Conservation (phyloP, 495 filamentous ascomycete species). For the Filosporella fistucella region DNA sequence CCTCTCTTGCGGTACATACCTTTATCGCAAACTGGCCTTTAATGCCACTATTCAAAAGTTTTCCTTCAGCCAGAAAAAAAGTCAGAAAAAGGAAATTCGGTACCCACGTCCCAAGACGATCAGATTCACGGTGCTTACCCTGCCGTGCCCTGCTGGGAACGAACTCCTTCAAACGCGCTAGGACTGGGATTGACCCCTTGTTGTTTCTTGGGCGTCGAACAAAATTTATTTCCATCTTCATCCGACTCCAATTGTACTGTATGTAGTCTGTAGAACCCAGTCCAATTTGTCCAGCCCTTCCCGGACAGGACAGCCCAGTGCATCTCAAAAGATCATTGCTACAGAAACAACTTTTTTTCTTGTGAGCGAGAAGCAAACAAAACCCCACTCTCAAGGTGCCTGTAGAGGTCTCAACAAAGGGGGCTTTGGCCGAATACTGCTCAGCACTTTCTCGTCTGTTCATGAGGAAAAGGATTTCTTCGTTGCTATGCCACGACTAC, state of each 20-base stretch:
- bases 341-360: conserved; percentile 1
- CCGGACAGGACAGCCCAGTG: background rate
- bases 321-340: background rate
- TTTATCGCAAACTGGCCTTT: background rate
- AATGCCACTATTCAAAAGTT: too few relatives aligned
- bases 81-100: background rate
- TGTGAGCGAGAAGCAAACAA: conserved; percentile 13
- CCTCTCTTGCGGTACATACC: background rate
- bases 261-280: background rate
- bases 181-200: conserved; percentile 9
- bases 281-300: background rate
- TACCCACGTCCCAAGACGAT: background rate
- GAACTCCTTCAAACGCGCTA: conserved; percentile 19
- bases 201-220: background rate
- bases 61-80: too few relatives aligned
- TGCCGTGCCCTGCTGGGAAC: background rate
- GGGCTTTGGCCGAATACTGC: background rate
- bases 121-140: conserved; percentile 5
- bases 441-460: background rate
- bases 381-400: background rate
- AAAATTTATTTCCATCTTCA: background rate
- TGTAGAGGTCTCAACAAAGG: background rate
- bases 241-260: too few relatives aligned
- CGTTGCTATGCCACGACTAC: too few relatives aligned
- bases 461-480: background rate